Percentiles rank a stretch among this genome's conserved stretches.
phyloP scores from a whole-genome alignment of 768 basidiomycete genomes.

The Coprinopsis marcescibilis region DNA sequence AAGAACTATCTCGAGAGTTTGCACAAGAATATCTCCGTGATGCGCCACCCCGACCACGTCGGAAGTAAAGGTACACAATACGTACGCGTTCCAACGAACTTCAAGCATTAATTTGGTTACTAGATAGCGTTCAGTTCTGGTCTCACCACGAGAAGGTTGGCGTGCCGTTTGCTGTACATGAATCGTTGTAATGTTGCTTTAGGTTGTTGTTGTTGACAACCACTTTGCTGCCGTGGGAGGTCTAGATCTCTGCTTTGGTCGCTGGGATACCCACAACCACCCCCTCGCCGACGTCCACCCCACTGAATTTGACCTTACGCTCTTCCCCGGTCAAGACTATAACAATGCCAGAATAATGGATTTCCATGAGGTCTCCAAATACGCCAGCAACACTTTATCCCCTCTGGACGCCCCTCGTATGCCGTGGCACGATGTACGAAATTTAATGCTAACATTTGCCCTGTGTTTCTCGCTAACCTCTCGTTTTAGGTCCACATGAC shows the following conservation, averaged over 20 bases:
- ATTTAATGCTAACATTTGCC: slow-evolving; percentile 24
- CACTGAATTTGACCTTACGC: slow-evolving; percentile 69
- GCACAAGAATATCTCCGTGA: slow-evolving; percentile 81
- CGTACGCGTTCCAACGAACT: neutral
- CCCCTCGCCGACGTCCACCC: slow-evolving; percentile 92
- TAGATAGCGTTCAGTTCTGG: slow-evolving; percentile 82
- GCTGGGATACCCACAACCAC: slow-evolving; percentile 92
- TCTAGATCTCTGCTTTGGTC: slow-evolving; percentile 92
- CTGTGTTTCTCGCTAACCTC: neutral
- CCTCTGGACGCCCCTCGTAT: slow-evolving; percentile 67
- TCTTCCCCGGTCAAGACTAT: slow-evolving; percentile 94
- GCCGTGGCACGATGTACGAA: slow-evolving; percentile 97
- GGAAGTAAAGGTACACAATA: slow-evolving; percentile 55
- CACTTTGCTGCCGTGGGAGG: slow-evolving; percentile 86
- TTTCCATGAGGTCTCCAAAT: slow-evolving; percentile 78
- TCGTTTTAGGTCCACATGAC: slow-evolving; percentile 72
- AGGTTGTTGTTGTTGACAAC: slow-evolving; percentile 83
- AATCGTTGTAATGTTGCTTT: neutral
- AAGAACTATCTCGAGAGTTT: slow-evolving; percentile 74
- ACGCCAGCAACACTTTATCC: slow-evolving; percentile 63
- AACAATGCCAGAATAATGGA: slow-evolving; percentile 87
- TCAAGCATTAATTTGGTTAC: neutral
- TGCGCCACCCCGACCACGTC: slow-evolving; percentile 90
- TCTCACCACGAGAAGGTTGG: slow-evolving; percentile 81
- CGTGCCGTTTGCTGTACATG: neutral